Evolutionary conservation across 768 basidiomycete species (phyloP).

Genomic region (Suillus subluteus): DNA sequence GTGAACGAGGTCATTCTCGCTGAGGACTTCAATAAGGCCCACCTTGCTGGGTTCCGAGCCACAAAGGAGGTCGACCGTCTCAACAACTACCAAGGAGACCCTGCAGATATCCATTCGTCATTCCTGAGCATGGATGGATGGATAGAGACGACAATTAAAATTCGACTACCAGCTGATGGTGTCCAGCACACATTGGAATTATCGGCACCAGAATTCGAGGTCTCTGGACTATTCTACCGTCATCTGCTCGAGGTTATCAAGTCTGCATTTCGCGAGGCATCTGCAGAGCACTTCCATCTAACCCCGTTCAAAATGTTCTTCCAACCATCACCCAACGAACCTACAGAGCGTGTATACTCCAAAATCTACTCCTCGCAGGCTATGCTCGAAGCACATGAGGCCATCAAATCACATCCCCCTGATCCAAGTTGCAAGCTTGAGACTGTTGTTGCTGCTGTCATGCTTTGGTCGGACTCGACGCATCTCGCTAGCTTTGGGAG

Average conservation of each 20-base stretch:
- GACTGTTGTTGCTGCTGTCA: constrained; percentile 20
- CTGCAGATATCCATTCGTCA: not conserved
- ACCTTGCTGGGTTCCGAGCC: constrained; percentile 14
- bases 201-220: constrained; percentile 11
- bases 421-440: constrained; percentile 18
- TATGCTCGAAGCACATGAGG: constrained; percentile 21
- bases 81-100: not conserved
- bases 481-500: constrained; percentile 26
- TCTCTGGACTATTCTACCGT: constrained; percentile 33
- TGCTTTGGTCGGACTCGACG: constrained; percentile 30
- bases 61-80: not conserved
- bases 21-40: constrained; percentile 11
- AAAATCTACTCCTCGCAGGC: constrained; percentile 26
- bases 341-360: constrained; percentile 21
- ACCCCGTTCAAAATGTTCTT: constrained; percentile 22
- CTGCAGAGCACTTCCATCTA: constrained; percentile 18
- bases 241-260: constrained; percentile 29
- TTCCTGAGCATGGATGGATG: constrained; percentile 6
- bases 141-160: constrained; percentile 15
- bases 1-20: constrained; percentile 13
- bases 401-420: constrained; percentile 12
- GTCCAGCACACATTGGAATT: not conserved
- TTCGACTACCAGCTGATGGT: constrained; percentile 13
- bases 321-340: constrained; percentile 4
- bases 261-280: constrained; percentile 22